Evolutionary conservation across 257 asterid species (phyloP).

Genomic region (Ophiorrhiza pumila): DNA sequence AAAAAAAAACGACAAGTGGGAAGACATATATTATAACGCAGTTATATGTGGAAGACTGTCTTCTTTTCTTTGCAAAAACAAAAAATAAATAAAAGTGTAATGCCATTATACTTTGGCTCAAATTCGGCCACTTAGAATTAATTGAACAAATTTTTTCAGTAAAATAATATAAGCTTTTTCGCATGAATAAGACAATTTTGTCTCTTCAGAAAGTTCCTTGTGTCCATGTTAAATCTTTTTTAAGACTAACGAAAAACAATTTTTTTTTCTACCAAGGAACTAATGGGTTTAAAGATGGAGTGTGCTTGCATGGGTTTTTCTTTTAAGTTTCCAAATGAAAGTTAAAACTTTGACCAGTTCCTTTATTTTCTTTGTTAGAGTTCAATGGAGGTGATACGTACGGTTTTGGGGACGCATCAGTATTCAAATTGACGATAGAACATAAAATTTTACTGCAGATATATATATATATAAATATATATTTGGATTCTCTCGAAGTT

Average conservation of each 20-base stretch:
- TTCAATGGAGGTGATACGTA: no score
- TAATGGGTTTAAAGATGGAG: no score
- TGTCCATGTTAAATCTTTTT: no score
- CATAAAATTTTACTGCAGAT: not conserved
- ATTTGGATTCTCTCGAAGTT: not conserved
- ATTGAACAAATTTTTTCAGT: not conserved
- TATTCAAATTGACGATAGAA: not conserved
- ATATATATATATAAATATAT: no score
- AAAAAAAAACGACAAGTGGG: constrained; percentile 1
- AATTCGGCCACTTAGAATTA: not conserved
- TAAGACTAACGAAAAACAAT: no score
- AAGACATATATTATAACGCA: not conserved
- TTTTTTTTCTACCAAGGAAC: no score
- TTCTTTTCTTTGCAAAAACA: not conserved
- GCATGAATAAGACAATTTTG: not conserved
- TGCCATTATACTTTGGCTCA: not conserved
- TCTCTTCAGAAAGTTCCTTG: not conserved
- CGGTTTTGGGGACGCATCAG: no score
- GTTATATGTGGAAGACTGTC: no score
- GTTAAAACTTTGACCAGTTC: not conserved
- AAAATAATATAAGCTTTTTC: no score
- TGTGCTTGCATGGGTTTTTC: no score
- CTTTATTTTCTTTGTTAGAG: not conserved
- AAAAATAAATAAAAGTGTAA: no score
- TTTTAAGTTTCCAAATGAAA: not conserved